Base-by-base conservation (phyloP, 225 moss, liverwort and hornwort species). In the Rhytidiadelphus loreus region DNA sequence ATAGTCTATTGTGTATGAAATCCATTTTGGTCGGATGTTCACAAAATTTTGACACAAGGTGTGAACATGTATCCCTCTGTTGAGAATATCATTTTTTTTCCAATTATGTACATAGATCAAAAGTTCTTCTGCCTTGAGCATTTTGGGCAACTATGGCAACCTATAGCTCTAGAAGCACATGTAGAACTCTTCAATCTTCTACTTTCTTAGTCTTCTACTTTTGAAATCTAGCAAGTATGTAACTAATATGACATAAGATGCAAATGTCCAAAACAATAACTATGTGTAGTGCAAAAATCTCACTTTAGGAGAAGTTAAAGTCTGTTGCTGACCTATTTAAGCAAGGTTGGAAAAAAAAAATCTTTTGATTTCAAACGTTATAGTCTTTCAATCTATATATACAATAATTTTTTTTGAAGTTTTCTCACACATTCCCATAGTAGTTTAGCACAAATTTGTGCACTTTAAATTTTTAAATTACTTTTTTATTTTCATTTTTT, bases 291-390 rank as follows among this genome's bases (percentile, higher is more conserved):
- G 7, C 13, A 24, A 37, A 69, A 39, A 24, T 39, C 39, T 69
- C 14, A 69, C 0, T 24, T 2, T 69, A 23, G 4, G 3, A 39
- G 22, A 3, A 63, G 3, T 64, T 35, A 4, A 18, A 9, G 10
- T 64, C 0, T 35, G 0, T n/a, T n/a, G n/a, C 2, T 65, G 6
- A 19, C 19, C 6, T 12, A 11, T 0, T 66, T 0, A 2, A 3
- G 21, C 37, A 37, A 66, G 4, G 7, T 20, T 17, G 16, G 33
- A 33, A 63, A 63, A 64, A 64, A 66, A 37, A 5, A 11, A n/a
- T n/a, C 7, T n/a, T n/a, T 4, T 37, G n/a, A 39, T 2, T 4
- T n/a, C 13, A 39, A 39, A 39, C 1, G 0, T 39, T 39, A 24
- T 8, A 69, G 39, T 39, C 23, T 39, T 39, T 23, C 39, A 69